Evolutionary conservation across 1,284 basidiomycete genomes (phyloP), one percentile per base, ranked within the genome.

Genomic region (Heterobasidion occidentale): DNA sequence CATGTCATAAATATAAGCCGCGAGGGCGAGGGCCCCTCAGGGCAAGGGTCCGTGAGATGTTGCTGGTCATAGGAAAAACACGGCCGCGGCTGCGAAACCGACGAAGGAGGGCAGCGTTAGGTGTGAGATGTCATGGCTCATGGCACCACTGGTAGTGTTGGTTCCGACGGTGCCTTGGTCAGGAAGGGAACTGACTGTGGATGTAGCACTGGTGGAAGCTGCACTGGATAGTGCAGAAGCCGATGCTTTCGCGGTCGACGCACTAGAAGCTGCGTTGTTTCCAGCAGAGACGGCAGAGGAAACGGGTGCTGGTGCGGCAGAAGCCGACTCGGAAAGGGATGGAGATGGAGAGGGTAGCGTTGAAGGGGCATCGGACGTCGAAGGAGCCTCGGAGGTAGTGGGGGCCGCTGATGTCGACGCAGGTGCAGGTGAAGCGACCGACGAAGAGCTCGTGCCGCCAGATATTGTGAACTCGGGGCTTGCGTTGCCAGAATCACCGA

Each of bases 391-490:
- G 27, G 53, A 49, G 35, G 47, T 5, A n/a, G 50, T 14, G 33
- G 46, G 14, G 7, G 58, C 14, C 4, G 53, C 27, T 6, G 56
- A 17, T 2, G 58, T 51, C 8, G 51, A 45, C 9, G 53, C 20
- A 14, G 60, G 33, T n/a, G 57, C 14, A 9, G 51, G 11, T 19
- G 48, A 36, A 8, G 46, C 14, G 8, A 60, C 42, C 6, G 61
- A 38, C 19, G 65, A 36, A 12, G 60, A 38, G 19, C 58, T 51
- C 8, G 48, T 50, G 15, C 58, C 62, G 19, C 65, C 64, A 15
- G 55, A 63, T 49, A 78, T 78, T 49, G 68, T 71, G 56, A 78
- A 78, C 53, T 70, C 36, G 2, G 74, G 77, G 58, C 76, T 77
- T 33, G 67, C 64, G 47, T 78, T 78, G 36, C 76, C 77, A 34